Base-by-base conservation (phyloP, 1,139 yeast genomes). In the Saccharomycopsis phalli region DNA sequence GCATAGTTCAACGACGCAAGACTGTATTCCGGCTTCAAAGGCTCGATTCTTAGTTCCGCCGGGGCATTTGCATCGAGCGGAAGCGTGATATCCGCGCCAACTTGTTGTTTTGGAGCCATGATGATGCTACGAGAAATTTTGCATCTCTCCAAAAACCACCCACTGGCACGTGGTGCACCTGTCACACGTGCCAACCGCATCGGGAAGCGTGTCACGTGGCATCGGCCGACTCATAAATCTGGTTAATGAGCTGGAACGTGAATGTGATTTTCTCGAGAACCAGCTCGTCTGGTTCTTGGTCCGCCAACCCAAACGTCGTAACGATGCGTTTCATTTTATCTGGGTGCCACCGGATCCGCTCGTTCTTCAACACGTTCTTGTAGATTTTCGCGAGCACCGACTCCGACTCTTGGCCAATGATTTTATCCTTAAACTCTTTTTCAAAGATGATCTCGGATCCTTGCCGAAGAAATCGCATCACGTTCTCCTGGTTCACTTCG, bases 291-390 rank as follows among this genome's bases (percentile, higher is more conserved):
- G 44, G 45, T 31, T 23, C 32, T 7, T 19, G 18, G n/a, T 17
- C 23, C 26, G 20, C 45, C 18, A 31, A 38, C 32, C 20, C 40
- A 4, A 28, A 11, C 14, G 31, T 25, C 16, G 37, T 28, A 1
- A 51, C 29, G 7, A 45, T 39, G 34, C 50, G 35, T 5, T 41
- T 32, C 63, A 65, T 58, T 50, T 67, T 70, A 53, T 79, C 87
- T 1, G 87, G 87, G 53, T 79, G 87, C 86, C 86, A 79, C 46
- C 71, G 59, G 3, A 76, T 55, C 45, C 86, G 52, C 51, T 78
- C 86, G 25, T 49, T 51, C 44, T 67, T 71, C 5, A 76, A 45
- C 3, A 70, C 50, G 2, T 56, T 62, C 10, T 47, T 19, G 47
- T 2, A 33, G 14, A 31, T 38, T 43, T 13, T 56, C 30, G 27